Conservation (phyloP, 78 protist species). For the Dictyostelium purpureum region DNA sequence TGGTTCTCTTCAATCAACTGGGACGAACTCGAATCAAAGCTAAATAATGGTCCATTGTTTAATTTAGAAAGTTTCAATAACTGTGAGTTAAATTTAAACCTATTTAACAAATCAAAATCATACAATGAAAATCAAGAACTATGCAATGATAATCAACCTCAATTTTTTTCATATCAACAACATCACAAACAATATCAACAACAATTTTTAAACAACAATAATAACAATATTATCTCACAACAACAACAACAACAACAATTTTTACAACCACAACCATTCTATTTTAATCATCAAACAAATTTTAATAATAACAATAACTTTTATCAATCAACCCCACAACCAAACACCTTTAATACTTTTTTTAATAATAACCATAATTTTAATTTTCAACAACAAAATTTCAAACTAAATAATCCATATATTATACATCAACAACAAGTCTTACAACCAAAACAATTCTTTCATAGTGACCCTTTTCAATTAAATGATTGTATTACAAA, state of each 20-base stretch:
- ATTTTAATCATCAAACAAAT: too few species aligned
- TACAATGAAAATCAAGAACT: background rate
- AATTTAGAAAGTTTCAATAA: background rate
- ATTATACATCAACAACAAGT: background rate
- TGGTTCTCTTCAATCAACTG: slow-evolving; percentile 75
- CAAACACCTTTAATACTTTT: too few species aligned
- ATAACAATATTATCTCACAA: background rate
- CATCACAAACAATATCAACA: background rate
- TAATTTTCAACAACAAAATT: background rate
- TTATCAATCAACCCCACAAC: too few species aligned
- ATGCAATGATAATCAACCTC: background rate
- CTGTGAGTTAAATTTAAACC: background rate
- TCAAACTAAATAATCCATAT: background rate
- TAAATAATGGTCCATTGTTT: slow-evolving; percentile 30
- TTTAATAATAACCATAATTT: background rate
- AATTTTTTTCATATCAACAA: too few species aligned
- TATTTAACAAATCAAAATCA: background rate
- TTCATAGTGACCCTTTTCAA: background rate
- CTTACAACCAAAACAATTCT: background rate
- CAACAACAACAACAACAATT: background rate
- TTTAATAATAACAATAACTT: too few species aligned
- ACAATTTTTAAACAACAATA: background rate
- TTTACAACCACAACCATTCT: background rate
- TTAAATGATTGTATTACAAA: background rate
- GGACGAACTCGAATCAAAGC: background rate